Evolutionary conservation across 179 eudicot genomes (phyloP).

Genomic region (Carnegiea gigantea): DNA sequence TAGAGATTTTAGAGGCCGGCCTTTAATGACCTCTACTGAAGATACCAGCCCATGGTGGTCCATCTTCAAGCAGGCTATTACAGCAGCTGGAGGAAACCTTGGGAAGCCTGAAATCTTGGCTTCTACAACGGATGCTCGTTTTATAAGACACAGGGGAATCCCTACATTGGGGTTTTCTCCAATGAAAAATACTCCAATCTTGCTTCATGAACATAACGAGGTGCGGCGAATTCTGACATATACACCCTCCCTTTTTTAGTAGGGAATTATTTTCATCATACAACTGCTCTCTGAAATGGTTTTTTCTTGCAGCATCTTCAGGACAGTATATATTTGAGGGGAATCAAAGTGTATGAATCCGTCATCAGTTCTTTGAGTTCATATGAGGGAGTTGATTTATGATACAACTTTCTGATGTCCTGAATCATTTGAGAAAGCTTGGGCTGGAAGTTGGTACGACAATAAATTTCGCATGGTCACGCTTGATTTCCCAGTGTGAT

Average conservation of each 20-base stretch:
- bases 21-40: slow-evolving; percentile 67
- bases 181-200: slow-evolving; percentile 76
- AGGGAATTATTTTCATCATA: too few species aligned
- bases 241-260: background rate
- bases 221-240: slow-evolving; percentile 28
- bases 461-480: background rate
- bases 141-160: slow-evolving; percentile 62
- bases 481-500: slow-evolving; percentile 3
- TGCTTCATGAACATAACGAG: slow-evolving; percentile 88
- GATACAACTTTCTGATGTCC: slow-evolving; percentile 2
- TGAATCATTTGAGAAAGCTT: background rate
- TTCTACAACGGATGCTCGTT: slow-evolving; percentile 82
- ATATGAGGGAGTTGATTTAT: slow-evolving; percentile 36
- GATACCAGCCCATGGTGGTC: slow-evolving; percentile 93
- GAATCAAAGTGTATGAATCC: slow-evolving; percentile 67
- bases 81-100: slow-evolving; percentile 70
- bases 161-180: slow-evolving; percentile 91
- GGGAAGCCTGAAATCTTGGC: slow-evolving; percentile 82
- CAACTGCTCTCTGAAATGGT: too few species aligned
- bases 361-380: slow-evolving; percentile 73
- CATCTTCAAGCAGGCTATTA: slow-evolving; percentile 61
- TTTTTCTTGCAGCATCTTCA: slow-evolving; percentile 56
- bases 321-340: slow-evolving; percentile 60
- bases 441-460: background rate
- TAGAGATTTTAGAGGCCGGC: slow-evolving; percentile 67